Base-by-base conservation (phyloP, 768 basidiomycete species). In the Lanmaoa pseudosensibilis region DNA sequence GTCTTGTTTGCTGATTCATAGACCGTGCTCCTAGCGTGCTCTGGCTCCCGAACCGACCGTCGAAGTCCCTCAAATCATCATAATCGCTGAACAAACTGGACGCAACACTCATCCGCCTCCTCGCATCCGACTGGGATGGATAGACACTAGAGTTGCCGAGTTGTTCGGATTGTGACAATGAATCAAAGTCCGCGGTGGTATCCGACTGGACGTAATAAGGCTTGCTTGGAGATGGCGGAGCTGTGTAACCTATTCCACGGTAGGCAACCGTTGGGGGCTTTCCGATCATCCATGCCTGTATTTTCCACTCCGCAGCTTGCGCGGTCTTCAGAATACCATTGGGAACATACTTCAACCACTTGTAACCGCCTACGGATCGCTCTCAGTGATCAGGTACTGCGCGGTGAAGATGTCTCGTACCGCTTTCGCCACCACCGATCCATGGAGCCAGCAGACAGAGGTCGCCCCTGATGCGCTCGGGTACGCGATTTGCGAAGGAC, bases 281-380 rank as follows among this genome's bases (percentile, higher is more conserved):
- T 60, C 96, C 97, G 32, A 99, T 83, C 87, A 92, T 92, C 92
- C 95, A 98, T 0, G 92, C 90, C 67, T 97, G 94, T 44, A 98
- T 78, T 71, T 90, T 93, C 94, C 94, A 98, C 68, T 99, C 96
- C 0, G 96, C 96, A 5, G 94, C 92, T 71, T 96, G 94, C 1
- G 94, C 96, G 0, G 94, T 94, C 76, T 91, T 94, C 60, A 99
- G 78, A 38, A 99, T 84, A 30, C 90, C 86, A 57, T 90, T 92
- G 1, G 96, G 96, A 7, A 99, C 90, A 68, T 94, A 98, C 73
- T 94, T 96, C 50, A 99, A 80, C 94, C 94, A 98, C 67, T 89
- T 94, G 75, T 97, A 98, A 16, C 92, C 88, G 65, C 81, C 89
- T 90, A 59, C 11, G 47, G 32, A 25, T 56, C 38, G 52, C 37